Conservation (phyloP, 2,329 filamentous ascomycete species). For the Exophiala spinifera region DNA sequence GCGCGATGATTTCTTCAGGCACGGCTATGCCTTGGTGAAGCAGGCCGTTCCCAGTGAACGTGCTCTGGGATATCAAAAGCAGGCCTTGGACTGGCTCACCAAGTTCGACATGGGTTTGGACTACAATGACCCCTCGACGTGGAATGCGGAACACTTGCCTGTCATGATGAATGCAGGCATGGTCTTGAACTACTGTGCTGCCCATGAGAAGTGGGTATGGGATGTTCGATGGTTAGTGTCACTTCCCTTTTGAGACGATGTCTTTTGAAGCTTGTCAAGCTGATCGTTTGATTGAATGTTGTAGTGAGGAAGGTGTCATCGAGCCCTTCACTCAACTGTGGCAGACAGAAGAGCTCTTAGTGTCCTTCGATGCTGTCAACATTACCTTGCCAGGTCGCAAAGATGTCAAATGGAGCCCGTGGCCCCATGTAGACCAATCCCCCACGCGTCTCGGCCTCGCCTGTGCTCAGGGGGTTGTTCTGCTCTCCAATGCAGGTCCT, state of each 20-base stretch:
- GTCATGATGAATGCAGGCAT: neutral
- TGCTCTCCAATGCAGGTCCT: slow-evolving; percentile 44
- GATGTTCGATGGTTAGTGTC: too few relatives aligned
- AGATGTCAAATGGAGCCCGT: slow-evolving; percentile 30
- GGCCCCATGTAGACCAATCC: slow-evolving; percentile 46
- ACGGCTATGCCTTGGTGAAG: neutral
- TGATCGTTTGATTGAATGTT: too few relatives aligned
- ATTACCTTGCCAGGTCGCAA: slow-evolving; percentile 42
- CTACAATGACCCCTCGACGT: neutral
- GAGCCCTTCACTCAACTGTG: slow-evolving; percentile 44
- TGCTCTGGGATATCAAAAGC: neutral
- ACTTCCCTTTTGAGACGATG: too few relatives aligned
- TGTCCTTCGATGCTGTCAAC: slow-evolving; percentile 38
- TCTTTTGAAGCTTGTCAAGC: too few relatives aligned
- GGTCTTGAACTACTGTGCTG: neutral
- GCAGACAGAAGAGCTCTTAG: slow-evolving; percentile 31
- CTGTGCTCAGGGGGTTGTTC: slow-evolving; percentile 45
- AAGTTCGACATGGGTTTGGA: neutral
- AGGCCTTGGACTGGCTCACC: neutral
- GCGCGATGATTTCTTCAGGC: neutral
- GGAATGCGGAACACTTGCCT: neutral
- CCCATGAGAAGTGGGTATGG: neutral
- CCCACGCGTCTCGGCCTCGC: slow-evolving; percentile 6
- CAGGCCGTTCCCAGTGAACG: neutral
- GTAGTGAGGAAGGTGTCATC: slow-evolving; percentile 36